phyloP scores from a whole-genome alignment of 2,329 filamentous ascomycete genomes.

The Dactylella cylindrospora region DNA sequence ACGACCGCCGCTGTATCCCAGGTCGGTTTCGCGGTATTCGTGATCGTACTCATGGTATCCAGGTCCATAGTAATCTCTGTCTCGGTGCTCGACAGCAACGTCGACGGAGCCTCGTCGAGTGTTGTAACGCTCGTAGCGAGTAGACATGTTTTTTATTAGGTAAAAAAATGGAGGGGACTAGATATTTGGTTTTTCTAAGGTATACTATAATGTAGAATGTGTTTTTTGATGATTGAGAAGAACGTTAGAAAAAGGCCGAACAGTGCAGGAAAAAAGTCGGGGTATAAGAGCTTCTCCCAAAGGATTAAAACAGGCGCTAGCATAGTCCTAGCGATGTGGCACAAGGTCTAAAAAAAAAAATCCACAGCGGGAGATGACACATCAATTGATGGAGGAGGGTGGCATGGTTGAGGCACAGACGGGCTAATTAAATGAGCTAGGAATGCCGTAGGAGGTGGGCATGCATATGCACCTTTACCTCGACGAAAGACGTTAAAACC shows the following conservation, averaged over 20 bases:
- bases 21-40: slow-evolving; percentile 35
- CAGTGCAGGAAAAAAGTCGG: slow-evolving; percentile 9
- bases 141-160: slow-evolving; percentile 15
- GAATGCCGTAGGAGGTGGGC: neutral
- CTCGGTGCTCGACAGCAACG: slow-evolving; percentile 40
- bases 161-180: too few species aligned
- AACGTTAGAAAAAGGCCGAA: neutral
- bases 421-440: neutral
- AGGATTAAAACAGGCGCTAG: too few species aligned
- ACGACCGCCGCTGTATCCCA: slow-evolving; percentile 12
- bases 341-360: neutral
- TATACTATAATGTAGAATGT: neutral
- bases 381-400: slow-evolving; percentile 6
- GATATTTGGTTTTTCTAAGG: slow-evolving; percentile 1
- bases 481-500: neutral
- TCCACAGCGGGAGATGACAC: slow-evolving; percentile 3
- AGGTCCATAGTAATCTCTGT: slow-evolving; percentile 29
- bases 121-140: slow-evolving; percentile 25
- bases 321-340: slow-evolving; percentile 13
- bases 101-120: slow-evolving; percentile 33
- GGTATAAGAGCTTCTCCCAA: too few species aligned
- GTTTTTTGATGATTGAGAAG: neutral
- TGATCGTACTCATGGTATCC: slow-evolving; percentile 39
- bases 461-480: slow-evolving; percentile 7
- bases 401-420: neutral